Evolutionary conservation across 371 early-diverging fungal genomes (phyloP).

Genomic region (Mortierella sp.): DNA sequence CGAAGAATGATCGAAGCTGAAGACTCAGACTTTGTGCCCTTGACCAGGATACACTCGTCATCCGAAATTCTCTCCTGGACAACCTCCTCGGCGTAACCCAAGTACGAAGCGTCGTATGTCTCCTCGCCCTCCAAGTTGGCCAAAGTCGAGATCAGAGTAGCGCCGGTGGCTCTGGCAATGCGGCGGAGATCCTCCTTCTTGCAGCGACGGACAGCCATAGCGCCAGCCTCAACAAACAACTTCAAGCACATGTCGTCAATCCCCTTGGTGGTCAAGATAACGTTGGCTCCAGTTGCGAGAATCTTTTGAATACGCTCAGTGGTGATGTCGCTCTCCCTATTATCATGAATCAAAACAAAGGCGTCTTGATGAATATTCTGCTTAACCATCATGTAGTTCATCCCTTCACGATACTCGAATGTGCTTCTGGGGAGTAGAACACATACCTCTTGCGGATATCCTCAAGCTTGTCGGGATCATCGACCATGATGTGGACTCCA

Average conservation of each 20-base stretch:
- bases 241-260: constrained; percentile 99
- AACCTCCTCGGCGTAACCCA: constrained; percentile 97
- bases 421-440: too few relatives aligned
- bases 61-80: constrained; percentile 97
- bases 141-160: constrained; percentile 93
- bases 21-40: constrained; percentile 94
- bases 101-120: constrained; percentile 90
- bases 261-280: constrained; percentile 99
- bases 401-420: too few relatives aligned
- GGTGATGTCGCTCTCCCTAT: constrained; percentile 96
- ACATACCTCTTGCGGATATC: constrained; percentile 97
- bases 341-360: not conserved
- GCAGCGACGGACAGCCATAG: constrained; percentile 96
- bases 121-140: constrained; percentile 99
- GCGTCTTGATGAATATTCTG: too few relatives aligned
- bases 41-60: constrained; percentile 98
- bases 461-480: constrained; percentile 98
- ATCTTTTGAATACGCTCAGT: constrained; percentile 97
- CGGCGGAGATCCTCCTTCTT: constrained; percentile 98
- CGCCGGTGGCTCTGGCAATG: constrained; percentile 98
- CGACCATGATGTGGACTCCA: constrained; percentile 98
- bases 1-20: constrained; percentile 96
- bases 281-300: constrained; percentile 97
- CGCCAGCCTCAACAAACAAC: constrained; percentile 96
- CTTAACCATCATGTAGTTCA: too few relatives aligned